Evolutionary conservation across 768 basidiomycete species (phyloP).

Genomic region (Naematelia aurantialba): DNA sequence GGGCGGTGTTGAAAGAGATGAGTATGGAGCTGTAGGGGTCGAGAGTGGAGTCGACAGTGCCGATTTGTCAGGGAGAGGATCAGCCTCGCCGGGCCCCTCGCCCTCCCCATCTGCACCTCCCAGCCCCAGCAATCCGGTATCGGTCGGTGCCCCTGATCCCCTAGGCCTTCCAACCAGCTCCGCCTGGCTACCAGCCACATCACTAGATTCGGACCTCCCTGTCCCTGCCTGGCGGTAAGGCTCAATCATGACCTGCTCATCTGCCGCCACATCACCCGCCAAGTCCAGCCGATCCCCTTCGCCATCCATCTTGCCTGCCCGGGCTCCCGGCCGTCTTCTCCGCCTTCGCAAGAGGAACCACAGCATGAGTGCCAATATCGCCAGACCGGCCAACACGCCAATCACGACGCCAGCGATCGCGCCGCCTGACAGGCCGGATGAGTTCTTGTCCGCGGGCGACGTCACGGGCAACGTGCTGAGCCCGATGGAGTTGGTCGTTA

Average conservation of each 20-base stretch:
- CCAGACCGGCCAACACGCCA: conserved; percentile 23
- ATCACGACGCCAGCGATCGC: conserved; percentile 39
- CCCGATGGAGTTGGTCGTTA: conserved; percentile 29
- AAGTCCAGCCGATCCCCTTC: conserved; percentile 3
- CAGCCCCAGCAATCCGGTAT: no score
- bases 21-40: no score
- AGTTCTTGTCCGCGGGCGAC: background rate
- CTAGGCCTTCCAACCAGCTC: no score
- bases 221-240: conserved; percentile 24
- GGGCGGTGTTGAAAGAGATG: no score
- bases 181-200: no score
- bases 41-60: no score
- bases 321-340: conserved; percentile 10
- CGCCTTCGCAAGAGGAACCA: conserved; percentile 26
- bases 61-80: no score
- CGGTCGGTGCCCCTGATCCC: no score
- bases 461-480: conserved; percentile 24
- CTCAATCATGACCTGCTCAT: conserved; percentile 27
- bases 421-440: conserved; percentile 12
- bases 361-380: conserved; percentile 12
- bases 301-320: background rate
- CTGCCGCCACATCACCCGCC: conserved; percentile 6
- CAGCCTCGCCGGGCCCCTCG: no score
- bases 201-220: no score
- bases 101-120: no score